Evolutionary conservation across 768 basidiomycete species (phyloP).

Genomic region (Macrocybe gigantea): DNA sequence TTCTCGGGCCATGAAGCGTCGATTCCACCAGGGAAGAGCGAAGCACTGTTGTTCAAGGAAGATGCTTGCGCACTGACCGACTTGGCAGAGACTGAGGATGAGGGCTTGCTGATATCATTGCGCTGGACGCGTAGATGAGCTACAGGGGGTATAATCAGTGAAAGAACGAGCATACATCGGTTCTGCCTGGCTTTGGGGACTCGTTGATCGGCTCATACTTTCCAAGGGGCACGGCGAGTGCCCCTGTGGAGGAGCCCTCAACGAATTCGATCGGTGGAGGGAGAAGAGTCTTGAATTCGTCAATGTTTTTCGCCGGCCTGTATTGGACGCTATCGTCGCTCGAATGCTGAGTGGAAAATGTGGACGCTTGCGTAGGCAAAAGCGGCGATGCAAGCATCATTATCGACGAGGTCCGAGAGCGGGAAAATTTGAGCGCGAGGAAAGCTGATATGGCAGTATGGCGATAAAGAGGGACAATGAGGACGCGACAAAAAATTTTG

Average conservation of each 20-base stretch:
- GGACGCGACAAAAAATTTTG: background rate
- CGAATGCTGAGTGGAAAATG: constrained; percentile 46
- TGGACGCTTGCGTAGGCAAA: constrained; percentile 35
- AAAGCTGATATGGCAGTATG: background rate
- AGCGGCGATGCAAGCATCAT: constrained; percentile 69
- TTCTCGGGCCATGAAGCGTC: constrained; percentile 58
- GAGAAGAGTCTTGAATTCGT: constrained; percentile 72
- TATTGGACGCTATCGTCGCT: constrained; percentile 48
- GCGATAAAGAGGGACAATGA: background rate
- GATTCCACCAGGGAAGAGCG: constrained; percentile 48
- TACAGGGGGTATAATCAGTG: too few relatives aligned
- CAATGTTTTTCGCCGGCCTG: constrained; percentile 64
- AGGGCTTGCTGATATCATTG: constrained; percentile 10
- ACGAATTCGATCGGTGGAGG: constrained; percentile 80
- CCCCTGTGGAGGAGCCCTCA: constrained; percentile 77
- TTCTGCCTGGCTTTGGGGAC: constrained; percentile 37
- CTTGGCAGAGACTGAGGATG: constrained; percentile 13
- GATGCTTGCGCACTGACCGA: constrained; percentile 13
- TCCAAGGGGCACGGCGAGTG: constrained; percentile 63
- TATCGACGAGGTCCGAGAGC: background rate
- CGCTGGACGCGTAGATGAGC: constrained; percentile 4
- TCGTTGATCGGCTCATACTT: constrained; percentile 82
- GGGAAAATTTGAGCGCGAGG: background rate
- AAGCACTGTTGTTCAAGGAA: constrained; percentile 22
- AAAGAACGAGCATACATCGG: too few relatives aligned